These are phyloP conservation scores for Penicillium decumbens DNA, from an alignment of 2,329 filamentous ascomycete species.

Conservation along the genomic window DNA sequence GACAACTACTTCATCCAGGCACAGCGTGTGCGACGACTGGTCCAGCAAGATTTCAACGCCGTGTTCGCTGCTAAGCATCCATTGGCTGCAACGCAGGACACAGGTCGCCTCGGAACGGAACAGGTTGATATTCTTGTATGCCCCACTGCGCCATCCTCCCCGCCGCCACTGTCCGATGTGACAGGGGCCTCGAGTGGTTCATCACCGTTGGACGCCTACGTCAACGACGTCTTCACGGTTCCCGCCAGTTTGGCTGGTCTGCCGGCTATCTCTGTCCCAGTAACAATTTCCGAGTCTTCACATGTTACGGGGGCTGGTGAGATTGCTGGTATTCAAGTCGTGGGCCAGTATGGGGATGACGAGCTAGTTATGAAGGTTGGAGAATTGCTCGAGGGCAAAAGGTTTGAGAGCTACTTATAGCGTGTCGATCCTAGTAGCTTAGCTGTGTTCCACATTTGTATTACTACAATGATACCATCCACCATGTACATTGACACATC, in stretches of 20 bases:
- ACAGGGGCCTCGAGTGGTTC: slow-evolving; percentile 18
- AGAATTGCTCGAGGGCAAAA: slow-evolving; percentile 31
- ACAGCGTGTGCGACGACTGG: slow-evolving; percentile 76
- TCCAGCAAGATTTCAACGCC: slow-evolving; percentile 79
- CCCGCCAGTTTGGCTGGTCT: slow-evolving; percentile 88
- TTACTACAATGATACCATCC: slow-evolving; percentile 11
- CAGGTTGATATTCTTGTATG: slow-evolving; percentile 78
- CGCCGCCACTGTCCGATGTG: slow-evolving; percentile 62
- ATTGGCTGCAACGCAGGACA: slow-evolving; percentile 40
- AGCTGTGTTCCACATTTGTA: slow-evolving; percentile 2
- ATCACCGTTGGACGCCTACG: slow-evolving; percentile 67
- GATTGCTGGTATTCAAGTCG: slow-evolving; percentile 43
- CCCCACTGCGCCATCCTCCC: slow-evolving; percentile 75
- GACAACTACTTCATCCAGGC: slow-evolving; percentile 97
- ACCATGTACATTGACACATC: slow-evolving; percentile 4
- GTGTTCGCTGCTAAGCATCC: slow-evolving; percentile 69
- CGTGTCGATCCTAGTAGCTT: background rate
- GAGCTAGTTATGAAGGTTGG: slow-evolving; percentile 39
- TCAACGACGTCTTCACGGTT: slow-evolving; percentile 93
- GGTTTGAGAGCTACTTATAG: slow-evolving; percentile 6
- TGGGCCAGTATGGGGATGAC: slow-evolving; percentile 48
- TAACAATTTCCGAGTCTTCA: slow-evolving; percentile 37
- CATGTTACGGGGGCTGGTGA: slow-evolving; percentile 12
- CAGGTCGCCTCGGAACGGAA: slow-evolving; percentile 1
- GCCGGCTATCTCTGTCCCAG: slow-evolving; percentile 79